Evolutionary conservation across 306 rosid genomes (phyloP), one percentile per base, ranked within the genome.

Genomic region (Dryas octopetala): DNA sequence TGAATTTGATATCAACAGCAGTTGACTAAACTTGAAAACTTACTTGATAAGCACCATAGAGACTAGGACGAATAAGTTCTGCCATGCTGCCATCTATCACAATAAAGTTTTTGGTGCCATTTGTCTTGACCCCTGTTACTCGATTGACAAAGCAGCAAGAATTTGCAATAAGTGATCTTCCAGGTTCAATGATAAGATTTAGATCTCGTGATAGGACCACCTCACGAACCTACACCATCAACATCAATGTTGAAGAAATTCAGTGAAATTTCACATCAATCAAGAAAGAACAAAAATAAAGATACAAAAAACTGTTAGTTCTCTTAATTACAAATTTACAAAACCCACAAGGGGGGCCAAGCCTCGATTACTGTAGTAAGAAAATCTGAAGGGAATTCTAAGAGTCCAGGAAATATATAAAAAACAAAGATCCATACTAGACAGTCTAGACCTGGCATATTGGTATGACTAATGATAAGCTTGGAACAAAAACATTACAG

Each of bases 71-170:
- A 78, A 95, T 95, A 77, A 95, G 99, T 83, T 95, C 99, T 52
- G 99, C 93, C 97, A 92, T 92, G 81, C 99, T 92, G 70, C 99
- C 99, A 75, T 95, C 99, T 11, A 95, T 89, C 45, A 95, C 99
- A 54, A 95, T 74, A 46, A 95, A 95, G 75, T 89, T 95, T 83
- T 92, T 95, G 23, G 97, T 90, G 73, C 99, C 99, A 55, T 95
- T 95, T 59, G 97, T 95, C 84, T 95, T 95, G 76, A 95, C 97
- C 46, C 99, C 97, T 0, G 97, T 95, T 64, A 95, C 99, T 78
- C 96, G 90, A 79, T 86, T 95, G 69, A 95, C 99, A 66, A 95
- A 82, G 80, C 97, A 92, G 79, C 97, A 90, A 9, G 99, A 89
- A 79, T 95, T 92, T 60, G 97, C 99, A 54, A 95, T 90, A 50